A percentile compares a stretch with the other conserved stretches of the same genome.
Evolutionary conservation across 345 rosid genomes (phyloP).

Genomic region (Salix suchowensis): DNA sequence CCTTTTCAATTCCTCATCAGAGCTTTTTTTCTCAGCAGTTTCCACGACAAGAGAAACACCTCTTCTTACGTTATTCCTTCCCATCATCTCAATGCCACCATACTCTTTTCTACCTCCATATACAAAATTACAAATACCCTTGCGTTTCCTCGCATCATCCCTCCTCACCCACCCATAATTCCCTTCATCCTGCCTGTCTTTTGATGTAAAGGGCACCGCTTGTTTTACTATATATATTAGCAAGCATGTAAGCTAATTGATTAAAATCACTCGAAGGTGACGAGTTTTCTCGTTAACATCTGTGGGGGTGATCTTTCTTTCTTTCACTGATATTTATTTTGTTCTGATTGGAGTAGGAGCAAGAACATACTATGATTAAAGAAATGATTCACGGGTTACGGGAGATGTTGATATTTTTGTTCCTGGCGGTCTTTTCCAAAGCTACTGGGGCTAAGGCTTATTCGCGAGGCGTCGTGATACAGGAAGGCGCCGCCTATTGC

Average conservation of each 20-base stretch:
- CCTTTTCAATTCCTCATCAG: not conserved
- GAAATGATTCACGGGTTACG: slow-evolving; percentile 31
- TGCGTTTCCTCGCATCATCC: not conserved
- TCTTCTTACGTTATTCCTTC: not conserved
- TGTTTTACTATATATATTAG: not conserved
- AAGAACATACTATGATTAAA: slow-evolving; percentile 16
- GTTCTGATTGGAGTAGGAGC: not conserved
- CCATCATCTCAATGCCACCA: not conserved
- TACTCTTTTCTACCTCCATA: not conserved
- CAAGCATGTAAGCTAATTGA: not conserved
- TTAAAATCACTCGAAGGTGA: not conserved
- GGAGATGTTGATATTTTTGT: slow-evolving; percentile 25
- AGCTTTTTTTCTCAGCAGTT: not conserved
- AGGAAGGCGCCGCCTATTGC: slow-evolving; percentile 40
- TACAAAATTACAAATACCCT: not conserved
- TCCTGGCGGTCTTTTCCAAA: slow-evolving; percentile 32
- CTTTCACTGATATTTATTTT: not conserved
- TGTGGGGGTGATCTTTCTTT: not conserved
- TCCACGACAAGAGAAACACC: not conserved
- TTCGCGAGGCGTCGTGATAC: not conserved
- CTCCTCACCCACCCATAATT: not conserved
- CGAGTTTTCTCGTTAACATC: not conserved
- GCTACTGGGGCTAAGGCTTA: slow-evolving; percentile 8
- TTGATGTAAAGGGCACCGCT: not conserved
- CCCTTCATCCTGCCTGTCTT: not conserved